A percentile compares a stretch with the other conserved stretches of the same genome.
These are phyloP conservation scores for Penicillium fuscoglaucum DNA, from an alignment of 2,329 filamentous ascomycete genomes.

Conservation along the genomic window DNA sequence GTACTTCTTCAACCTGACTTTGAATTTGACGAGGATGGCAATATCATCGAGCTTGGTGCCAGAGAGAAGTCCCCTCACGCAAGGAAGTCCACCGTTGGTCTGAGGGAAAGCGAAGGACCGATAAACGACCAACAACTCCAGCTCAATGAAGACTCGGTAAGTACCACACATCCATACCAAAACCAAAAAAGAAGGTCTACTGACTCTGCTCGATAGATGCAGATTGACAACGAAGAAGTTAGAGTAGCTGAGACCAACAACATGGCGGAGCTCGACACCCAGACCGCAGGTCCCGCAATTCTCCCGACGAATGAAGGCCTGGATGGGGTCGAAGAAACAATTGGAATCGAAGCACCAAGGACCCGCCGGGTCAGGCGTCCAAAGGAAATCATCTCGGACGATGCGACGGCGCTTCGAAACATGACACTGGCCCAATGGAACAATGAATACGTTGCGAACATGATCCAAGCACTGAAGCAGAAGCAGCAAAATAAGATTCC, in stretches of 20 bases:
- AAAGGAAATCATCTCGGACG: slow-evolving; percentile 51
- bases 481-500: slow-evolving; percentile 48
- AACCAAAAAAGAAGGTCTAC: not conserved
- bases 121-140: not conserved
- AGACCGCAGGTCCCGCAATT: not conserved
- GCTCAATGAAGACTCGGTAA: slow-evolving; percentile 7
- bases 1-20: slow-evolving; percentile 58
- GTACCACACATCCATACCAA: not conserved
- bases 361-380: not conserved
- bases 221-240: not conserved
- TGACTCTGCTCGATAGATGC: slow-evolving; percentile 4
- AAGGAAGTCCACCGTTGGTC: slow-evolving; percentile 2
- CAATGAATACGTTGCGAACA: slow-evolving; percentile 60
- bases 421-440: slow-evolving; percentile 59
- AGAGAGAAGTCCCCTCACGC: slow-evolving; percentile 12
- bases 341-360: slow-evolving; percentile 6
- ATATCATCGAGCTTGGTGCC: slow-evolving; percentile 52
- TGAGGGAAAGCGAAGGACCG: not conserved
- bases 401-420: slow-evolving; percentile 55
- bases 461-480: slow-evolving; percentile 50
- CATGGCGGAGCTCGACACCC: not conserved
- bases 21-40: slow-evolving; percentile 62
- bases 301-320: not conserved
- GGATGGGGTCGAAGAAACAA: not conserved
- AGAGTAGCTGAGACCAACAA: not conserved